Evolutionary conservation across 345 rosid genomes (phyloP).

Genomic region (Populus pruinosa): DNA sequence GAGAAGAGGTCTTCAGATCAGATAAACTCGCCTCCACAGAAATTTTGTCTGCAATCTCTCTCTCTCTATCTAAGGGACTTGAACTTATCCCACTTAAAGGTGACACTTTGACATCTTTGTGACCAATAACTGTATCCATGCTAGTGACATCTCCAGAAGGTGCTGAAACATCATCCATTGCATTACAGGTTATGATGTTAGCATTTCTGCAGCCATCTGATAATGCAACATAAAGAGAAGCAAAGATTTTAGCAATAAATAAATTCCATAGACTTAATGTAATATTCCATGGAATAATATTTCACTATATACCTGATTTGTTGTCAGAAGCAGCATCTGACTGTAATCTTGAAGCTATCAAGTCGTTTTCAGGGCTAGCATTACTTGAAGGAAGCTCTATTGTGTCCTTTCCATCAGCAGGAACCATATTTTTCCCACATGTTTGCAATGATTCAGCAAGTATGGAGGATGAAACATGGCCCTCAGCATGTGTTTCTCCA

Average conservation of each 20-base stretch:
- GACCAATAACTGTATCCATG: conserved; percentile 22
- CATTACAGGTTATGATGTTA: conserved; percentile 4
- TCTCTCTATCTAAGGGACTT: conserved; percentile 21
- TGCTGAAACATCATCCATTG: conserved; percentile 13
- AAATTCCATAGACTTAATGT: background rate
- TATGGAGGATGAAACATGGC: conserved; percentile 14
- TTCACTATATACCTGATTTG: conserved; percentile 41
- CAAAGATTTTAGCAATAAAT: background rate
- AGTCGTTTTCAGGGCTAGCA: conserved; percentile 26
- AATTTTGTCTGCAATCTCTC: conserved; percentile 13
- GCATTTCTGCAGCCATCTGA: conserved; percentile 1
- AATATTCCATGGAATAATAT: conserved; percentile 7
- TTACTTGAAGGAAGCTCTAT: conserved; percentile 31
- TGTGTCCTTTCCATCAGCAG: conserved; percentile 24
- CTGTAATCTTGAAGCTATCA: conserved; percentile 26
- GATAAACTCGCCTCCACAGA: conserved; percentile 23
- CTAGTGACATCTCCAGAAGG: conserved; percentile 20
- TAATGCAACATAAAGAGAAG: conserved; percentile 2
- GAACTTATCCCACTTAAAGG: conserved; percentile 12
- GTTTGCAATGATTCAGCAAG: conserved; percentile 22
- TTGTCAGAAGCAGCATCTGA: conserved; percentile 29
- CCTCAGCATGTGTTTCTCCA: conserved; percentile 16
- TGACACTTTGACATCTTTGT: conserved; percentile 26
- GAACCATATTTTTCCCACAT: conserved; percentile 12
- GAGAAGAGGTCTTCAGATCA: conserved; percentile 27